phyloP scores from a whole-genome alignment of 805 yeast species.

The Suhomyces sp. region DNA sequence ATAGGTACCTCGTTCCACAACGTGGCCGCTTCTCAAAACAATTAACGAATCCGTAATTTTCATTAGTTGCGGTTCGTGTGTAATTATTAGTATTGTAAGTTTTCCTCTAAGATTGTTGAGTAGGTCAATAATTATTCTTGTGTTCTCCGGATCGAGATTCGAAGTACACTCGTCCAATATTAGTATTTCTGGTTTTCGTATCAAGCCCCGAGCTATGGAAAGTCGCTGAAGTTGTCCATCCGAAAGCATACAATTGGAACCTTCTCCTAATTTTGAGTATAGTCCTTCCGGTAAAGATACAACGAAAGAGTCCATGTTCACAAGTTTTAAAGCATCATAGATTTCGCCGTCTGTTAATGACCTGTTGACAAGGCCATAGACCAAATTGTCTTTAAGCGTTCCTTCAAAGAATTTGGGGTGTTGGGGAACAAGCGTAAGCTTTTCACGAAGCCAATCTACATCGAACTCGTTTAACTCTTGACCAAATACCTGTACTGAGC shows the following conservation, averaged over 20 bases:
- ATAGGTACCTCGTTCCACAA: slow-evolving; percentile 46
- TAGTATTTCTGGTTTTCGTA: slow-evolving; percentile 61
- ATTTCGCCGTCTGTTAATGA: slow-evolving; percentile 30
- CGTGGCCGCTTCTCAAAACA: slow-evolving; percentile 46
- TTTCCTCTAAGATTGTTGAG: slow-evolving; percentile 35
- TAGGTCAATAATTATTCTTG: slow-evolving; percentile 47
- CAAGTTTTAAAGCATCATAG: slow-evolving; percentile 37
- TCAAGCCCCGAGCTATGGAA: slow-evolving; percentile 76
- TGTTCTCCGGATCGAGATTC: slow-evolving; percentile 69
- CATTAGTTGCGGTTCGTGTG: slow-evolving; percentile 74
- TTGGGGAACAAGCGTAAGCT: slow-evolving; percentile 73
- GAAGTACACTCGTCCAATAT: slow-evolving; percentile 90
- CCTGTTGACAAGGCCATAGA: slow-evolving; percentile 47
- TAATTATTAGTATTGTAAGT: slow-evolving; percentile 55
- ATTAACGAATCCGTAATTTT: slow-evolving; percentile 50
- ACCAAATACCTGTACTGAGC: slow-evolving; percentile 45
- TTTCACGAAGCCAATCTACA: slow-evolving; percentile 46
- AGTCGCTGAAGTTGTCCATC: slow-evolving; percentile 91
- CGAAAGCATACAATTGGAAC: slow-evolving; percentile 50
- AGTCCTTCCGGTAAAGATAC: slow-evolving; percentile 53
- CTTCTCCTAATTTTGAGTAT: slow-evolving; percentile 55
- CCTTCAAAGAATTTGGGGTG: slow-evolving; percentile 70
- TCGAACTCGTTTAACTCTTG: slow-evolving; percentile 47
- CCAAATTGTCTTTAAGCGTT: slow-evolving; percentile 64
- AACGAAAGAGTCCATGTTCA: slow-evolving; percentile 56